A percentile compares a stretch with the other conserved stretches of the same genome.
Conservation (phyloP, 2,329 filamentous ascomycete genomes). For the Celoporthe dispersa region DNA sequence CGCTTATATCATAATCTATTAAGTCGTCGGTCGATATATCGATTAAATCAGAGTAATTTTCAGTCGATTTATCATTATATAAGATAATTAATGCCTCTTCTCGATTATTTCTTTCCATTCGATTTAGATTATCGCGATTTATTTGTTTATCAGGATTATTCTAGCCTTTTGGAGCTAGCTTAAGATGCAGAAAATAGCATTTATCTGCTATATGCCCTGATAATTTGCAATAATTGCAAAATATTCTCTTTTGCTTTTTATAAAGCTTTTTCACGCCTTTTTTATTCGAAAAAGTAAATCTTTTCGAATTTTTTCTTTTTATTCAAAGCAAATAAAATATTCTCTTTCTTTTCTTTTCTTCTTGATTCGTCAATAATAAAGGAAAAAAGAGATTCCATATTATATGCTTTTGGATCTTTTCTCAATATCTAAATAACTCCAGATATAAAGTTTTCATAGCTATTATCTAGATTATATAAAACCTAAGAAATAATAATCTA, state of each 20-base stretch:
- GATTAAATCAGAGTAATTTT: neutral
- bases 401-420: conserved; percentile 10
- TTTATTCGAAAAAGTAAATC: neutral
- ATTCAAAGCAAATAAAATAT: neutral
- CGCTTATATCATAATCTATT: neutral
- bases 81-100: neutral
- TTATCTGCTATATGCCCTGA: conserved; percentile 3
- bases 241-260: conserved; percentile 6
- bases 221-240: conserved; percentile 10
- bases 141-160: neutral
- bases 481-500: conserved; percentile 6
- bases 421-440: neutral
- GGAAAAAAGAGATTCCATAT: neutral
- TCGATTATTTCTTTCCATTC: neutral
- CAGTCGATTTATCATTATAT: neutral
- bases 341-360: conserved; percentile 6
- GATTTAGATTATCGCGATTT: neutral
- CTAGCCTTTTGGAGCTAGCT: neutral
- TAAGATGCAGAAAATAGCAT: neutral
- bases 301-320: neutral
- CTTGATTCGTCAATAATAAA: conserved; percentile 1
- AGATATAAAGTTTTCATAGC: too few species aligned
- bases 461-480: neutral
- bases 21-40: neutral
- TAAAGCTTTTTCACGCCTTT: neutral